Evolutionary conservation across 1,284 basidiomycete species (phyloP), one percentile per base, ranked within the genome.

Genomic region (Dichomitus squalens): DNA sequence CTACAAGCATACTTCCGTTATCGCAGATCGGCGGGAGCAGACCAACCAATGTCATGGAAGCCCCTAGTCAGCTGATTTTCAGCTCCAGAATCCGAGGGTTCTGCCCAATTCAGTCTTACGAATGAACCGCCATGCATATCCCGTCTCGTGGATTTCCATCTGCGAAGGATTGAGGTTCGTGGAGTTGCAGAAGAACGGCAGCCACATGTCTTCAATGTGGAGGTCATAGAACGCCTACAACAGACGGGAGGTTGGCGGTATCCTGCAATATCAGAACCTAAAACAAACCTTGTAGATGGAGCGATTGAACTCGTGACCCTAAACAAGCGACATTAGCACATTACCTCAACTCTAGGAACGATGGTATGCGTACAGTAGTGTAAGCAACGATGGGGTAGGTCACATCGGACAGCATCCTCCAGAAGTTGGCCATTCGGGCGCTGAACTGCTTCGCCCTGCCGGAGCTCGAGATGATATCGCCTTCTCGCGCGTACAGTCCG

Each of bases 141-240:
- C 96, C 5, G 92, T 93, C 60, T 96, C 92, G 69, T 99, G 97
- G 39, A 98, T 90, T 71, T 98, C 95, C 95, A 99, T 98, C 5
- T 89, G 83, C 9, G 95, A 97, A 57, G 93, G 95, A 50, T 92
- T 96, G 71, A 99, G 98, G 70, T 98, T 98, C n/a, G 97, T 98
- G 7, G 96, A 95, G 69, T 98, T 98, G 75, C 95, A 97, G 76
- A 96, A 99, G 77, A 90, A 99, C 2, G 97, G 96, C 4, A 99
- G 81, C 97, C 96, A 99, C 90, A 97, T 96, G 75, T 97, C 95
- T 76, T 98, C 96, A 53, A 99, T 98, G 72, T 97, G 94, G 41
- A 95, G 86, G 70, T 95, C 93, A 68, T 95, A 96, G 70, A 98
- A 96, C 2, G 88, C 83, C 85, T 88, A 57, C 9, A 31, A 44